Conservation (phyloP, 179 eudicot species). For the Beta corolliflora region DNA sequence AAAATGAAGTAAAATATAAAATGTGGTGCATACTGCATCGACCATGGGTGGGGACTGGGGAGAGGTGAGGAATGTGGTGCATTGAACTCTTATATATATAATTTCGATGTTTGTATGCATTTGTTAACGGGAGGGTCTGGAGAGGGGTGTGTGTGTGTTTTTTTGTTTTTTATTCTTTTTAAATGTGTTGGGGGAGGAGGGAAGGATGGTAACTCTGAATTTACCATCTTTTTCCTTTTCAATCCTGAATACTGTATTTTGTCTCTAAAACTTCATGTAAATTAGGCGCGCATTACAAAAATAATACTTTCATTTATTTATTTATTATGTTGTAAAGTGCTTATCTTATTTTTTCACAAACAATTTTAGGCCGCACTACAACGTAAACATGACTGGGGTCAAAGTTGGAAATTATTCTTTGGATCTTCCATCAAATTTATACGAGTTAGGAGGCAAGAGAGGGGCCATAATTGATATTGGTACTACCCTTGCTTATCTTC, state of each 20-base stretch:
- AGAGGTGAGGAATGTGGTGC: too few relatives aligned
- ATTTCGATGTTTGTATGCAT: background rate
- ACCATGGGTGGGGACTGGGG: background rate
- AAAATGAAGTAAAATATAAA: background rate
- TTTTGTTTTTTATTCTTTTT: background rate
- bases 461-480: slow-evolving; percentile 47
- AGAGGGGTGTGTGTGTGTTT: background rate
- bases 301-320: too few relatives aligned
- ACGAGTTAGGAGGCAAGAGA: slow-evolving; percentile 40
- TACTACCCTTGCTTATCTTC: slow-evolving; percentile 48
- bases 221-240: background rate
- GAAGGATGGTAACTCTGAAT: background rate
- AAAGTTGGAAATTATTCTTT: slow-evolving; percentile 40
- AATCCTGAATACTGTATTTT: background rate
- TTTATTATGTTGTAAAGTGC: too few relatives aligned
- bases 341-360: slow-evolving; percentile 4
- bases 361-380: slow-evolving; percentile 43
- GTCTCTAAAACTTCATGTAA: slow-evolving; percentile 3
- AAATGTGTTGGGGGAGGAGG: background rate
- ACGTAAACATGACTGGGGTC: slow-evolving; percentile 48
- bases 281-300: too few relatives aligned
- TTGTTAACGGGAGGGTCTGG: background rate
- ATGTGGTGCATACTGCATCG: background rate
- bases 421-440: slow-evolving; percentile 35
- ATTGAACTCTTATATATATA: background rate